Percentiles rank a stretch among this genome's conserved stretches.
phyloP scores from a whole-genome alignment of 192 early-diverging fungal genomes.

The Chytriomyces sp. region DNA sequence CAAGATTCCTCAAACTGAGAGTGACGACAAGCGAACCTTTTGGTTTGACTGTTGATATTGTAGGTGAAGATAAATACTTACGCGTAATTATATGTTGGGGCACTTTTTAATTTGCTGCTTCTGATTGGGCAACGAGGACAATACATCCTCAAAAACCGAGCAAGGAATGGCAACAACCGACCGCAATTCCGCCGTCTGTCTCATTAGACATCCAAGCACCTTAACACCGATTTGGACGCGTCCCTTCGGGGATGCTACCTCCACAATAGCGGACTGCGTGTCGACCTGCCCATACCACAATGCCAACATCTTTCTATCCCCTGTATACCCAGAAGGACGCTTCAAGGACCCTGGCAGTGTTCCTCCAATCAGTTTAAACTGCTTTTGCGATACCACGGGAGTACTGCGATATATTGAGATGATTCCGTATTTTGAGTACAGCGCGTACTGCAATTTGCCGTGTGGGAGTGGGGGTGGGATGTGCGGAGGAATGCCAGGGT shows the following conservation, averaged over 20 bases:
- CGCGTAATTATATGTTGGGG: no score
- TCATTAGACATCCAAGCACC: neutral
- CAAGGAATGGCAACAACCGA: neutral
- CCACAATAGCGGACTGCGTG: constrained; percentile 2
- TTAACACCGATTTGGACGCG: constrained; percentile 2
- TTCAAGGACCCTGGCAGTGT: neutral
- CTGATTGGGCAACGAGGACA: no score
- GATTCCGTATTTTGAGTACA: constrained; percentile 29
- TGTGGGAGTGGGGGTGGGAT: constrained; percentile 14
- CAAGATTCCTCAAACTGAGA: no score
- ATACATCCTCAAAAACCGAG: no score
- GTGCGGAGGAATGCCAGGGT: constrained; percentile 29
- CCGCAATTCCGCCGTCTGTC: neutral
- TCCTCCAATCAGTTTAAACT: neutral
- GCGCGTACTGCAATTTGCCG: constrained; percentile 14
- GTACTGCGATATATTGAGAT: constrained; percentile 1
- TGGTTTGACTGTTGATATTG: no score
- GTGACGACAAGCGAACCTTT: no score
- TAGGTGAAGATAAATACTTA: no score
- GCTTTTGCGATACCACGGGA: constrained; percentile 30
- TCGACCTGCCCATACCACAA: constrained; percentile 5
- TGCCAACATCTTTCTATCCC: constrained; percentile 20
- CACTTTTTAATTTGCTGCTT: no score
- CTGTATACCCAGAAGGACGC: neutral
- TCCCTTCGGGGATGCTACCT: neutral